Evolutionary conservation across 73 alveolate genomes (phyloP).

Genomic region (Tetrahymena thermophila): DNA sequence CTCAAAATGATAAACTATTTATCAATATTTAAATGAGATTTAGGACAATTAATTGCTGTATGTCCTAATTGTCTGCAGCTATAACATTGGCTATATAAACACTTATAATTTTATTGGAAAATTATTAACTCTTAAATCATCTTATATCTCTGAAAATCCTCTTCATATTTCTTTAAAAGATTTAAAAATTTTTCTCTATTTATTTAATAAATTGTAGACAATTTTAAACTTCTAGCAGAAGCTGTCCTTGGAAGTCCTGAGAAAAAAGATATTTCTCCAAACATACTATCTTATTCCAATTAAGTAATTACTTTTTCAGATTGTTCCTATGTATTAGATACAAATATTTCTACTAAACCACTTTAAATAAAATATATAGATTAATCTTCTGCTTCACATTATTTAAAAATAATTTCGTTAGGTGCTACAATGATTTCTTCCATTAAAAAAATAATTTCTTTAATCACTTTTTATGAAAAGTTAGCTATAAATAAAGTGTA

Average conservation of each 20-base stretch:
- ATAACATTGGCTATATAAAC: neutral
- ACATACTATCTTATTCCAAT: neutral
- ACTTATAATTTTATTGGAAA: neutral
- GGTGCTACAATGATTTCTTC: neutral
- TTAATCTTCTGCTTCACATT: neutral
- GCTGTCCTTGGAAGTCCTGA: constrained; percentile 33
- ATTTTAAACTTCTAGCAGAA: constrained; percentile 4
- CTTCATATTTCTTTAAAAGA: neutral
- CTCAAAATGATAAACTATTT: neutral
- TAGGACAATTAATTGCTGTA: neutral
- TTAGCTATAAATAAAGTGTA: neutral
- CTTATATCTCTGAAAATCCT: neutral
- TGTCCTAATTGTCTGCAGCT: neutral
- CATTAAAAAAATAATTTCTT: neutral
- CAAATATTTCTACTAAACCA: neutral
- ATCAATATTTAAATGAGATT: neutral
- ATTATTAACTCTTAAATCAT: neutral
- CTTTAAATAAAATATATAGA: neutral
- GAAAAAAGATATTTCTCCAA: constrained; percentile 22
- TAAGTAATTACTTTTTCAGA: neutral
- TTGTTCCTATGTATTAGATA: neutral
- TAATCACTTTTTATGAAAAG: neutral
- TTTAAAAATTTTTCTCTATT: neutral
- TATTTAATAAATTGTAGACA: neutral
- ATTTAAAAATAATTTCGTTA: neutral